phyloP scores from a whole-genome alignment of 148 eudicot species.

The Chenopodium album region DNA sequence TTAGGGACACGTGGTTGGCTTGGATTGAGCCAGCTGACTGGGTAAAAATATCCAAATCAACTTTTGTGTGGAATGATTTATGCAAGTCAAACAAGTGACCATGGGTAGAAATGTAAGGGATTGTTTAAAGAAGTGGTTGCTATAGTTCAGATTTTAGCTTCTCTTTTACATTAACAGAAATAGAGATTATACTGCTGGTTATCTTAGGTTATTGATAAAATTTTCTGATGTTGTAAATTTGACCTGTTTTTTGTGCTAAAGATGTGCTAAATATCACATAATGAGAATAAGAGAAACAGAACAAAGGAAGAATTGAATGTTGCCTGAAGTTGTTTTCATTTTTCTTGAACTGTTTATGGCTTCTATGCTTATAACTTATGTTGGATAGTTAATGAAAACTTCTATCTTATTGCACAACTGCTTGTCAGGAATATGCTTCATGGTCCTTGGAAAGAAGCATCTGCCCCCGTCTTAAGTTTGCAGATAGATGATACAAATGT shows the following conservation, averaged over 20 bases:
- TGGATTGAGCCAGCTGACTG: no score
- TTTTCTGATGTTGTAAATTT: neutral
- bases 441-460: conserved; percentile 99
- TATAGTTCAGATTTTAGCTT: neutral
- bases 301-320: conserved; percentile 7
- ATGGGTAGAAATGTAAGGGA: neutral
- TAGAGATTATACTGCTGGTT: neutral
- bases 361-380: neutral
- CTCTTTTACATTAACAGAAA: neutral
- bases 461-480: conserved; percentile 79
- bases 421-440: conserved; percentile 92
- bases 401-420: conserved; percentile 6
- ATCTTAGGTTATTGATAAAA: neutral
- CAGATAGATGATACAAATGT: conserved; percentile 91
- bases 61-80: neutral
- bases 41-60: neutral
- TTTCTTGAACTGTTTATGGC: neutral
- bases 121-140: neutral
- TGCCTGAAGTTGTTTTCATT: conserved; percentile 2
- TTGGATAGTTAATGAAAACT: conserved; percentile 5
- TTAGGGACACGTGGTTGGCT: no score
- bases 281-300: neutral
- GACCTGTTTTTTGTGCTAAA: neutral
- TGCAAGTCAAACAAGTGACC: neutral
- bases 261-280: neutral